Evolutionary conservation across 2,329 filamentous ascomycete genomes (phyloP), one percentile per base, ranked within the genome.

Genomic region (Thielaviopsis ethacetica): DNA sequence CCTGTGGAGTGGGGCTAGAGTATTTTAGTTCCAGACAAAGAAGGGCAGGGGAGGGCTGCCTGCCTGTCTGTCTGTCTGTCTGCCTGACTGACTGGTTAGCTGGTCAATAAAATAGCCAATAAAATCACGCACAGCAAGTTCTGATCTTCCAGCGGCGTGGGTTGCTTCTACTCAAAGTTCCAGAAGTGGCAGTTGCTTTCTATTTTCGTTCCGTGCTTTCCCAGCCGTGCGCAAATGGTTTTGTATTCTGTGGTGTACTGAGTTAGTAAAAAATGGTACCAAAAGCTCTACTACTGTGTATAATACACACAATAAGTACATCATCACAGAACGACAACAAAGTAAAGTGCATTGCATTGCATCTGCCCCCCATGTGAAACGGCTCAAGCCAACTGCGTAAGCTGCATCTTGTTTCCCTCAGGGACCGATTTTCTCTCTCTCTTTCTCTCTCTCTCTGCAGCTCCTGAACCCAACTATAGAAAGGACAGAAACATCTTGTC

Each of bases 1-100:
- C 57, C 60, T 61, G 60, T 61, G 56, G 57, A 50, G 60, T 61
- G 60, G 60, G 60, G 60, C 56, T 51, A 49, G 17, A 49, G n/a
- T 10, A 49, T 44, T 38, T 56, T 56, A 56, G 24, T 49, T 27
- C 41, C 52, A 17, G 17, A 49, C 41, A 19, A 22, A 15, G 54
- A 49, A 13, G 1, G 38, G 12, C 4, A 12, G 10, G 38, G n/a
- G 38, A 38, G 26, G 41, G 34, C n/a, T 22, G 38, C 22, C 21
- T n/a, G n/a, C n/a, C n/a, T n/a, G n/a, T n/a, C n/a, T n/a, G n/a
- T n/a, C n/a, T n/a, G n/a, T n/a, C n/a, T n/a, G n/a, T n/a, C n/a
- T n/a, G n/a, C n/a, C n/a, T n/a, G n/a, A n/a, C n/a, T n/a, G n/a
- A n/a, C 24, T 4, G 54, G 54, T 34, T 24, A 24, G 24, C 21